Base-by-base conservation (phyloP, 2,329 filamentous ascomycete species). In the Emergomyces orientalis region DNA sequence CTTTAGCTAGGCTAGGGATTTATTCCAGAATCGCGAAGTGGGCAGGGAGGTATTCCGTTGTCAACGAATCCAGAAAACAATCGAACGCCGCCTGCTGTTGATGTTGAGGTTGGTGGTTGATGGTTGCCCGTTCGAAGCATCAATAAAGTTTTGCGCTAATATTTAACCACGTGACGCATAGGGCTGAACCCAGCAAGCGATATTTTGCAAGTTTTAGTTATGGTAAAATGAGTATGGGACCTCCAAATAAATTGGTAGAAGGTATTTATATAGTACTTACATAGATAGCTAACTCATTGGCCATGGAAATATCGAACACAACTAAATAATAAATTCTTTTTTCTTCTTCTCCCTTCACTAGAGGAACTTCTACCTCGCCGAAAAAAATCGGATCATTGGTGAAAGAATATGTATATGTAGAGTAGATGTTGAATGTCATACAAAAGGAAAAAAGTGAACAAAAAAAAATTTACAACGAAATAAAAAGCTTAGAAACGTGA, bases 111-210 rank as follows among this genome's bases (percentile, higher is more conserved):
- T 32, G 27, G 6, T 34, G 49, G 25, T 32, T 54, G 49, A 19
- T 7, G 9, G 19, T 14, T 54, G 14, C 6, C 5, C 9, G 11
- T 13, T 27, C 5, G 2, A 30, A 54, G 27, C 49, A 54, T 32
- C 32, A 54, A 57, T 74, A 65, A 54, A 19, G 49, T 54, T 54
- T 32, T 0, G 27, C 27, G 49, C 49, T 32, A 52, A 54, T 27
- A 5, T 19, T 27, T 8, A n/a, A n/a, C n/a, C 51, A 54, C 51
- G 51, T 54, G 51, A 54, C 30, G 1, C 25, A 52, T 13, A 30
- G 49, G 49, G 49, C 25, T 52, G 49, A 52, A 25, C 3, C 27
- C 25, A n/a, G n/a, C n/a, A n/a, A n/a, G n/a, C n/a, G n/a, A n/a
- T n/a, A n/a, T n/a, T n/a, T n/a, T n/a, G n/a, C n/a, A n/a, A n/a